Conservation (phyloP, 164 flowering plant genomes). For the Warburgia ugandensis region DNA sequence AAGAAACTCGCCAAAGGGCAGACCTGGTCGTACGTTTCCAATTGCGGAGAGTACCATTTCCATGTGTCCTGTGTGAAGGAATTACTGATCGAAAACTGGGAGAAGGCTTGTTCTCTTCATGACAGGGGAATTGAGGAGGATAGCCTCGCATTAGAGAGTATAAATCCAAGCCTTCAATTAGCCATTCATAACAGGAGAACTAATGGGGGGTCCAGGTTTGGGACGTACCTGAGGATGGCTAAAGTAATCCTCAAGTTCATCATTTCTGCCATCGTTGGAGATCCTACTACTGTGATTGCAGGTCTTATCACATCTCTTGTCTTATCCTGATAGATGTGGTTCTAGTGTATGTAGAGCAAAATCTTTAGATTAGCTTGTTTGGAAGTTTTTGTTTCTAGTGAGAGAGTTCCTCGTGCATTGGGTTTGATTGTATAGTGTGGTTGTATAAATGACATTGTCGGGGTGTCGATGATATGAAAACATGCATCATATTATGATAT, state of each 20-base stretch:
- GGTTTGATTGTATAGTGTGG: too few relatives aligned
- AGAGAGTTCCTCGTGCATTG: too few relatives aligned
- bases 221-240: not conserved
- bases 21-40: conserved; percentile 2
- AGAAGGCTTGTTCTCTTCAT: not conserved
- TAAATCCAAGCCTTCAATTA: not conserved
- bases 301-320: not conserved
- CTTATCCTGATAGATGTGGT: not conserved
- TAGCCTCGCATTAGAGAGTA: too few relatives aligned
- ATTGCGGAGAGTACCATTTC: not conserved
- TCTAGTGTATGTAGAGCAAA: too few relatives aligned
- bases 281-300: not conserved
- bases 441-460: too few relatives aligned
- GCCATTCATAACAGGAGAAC: not conserved
- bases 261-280: not conserved
- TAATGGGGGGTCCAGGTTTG: not conserved
- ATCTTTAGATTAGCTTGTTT: too few relatives aligned
- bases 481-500: too few relatives aligned
- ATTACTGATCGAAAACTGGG: not conserved
- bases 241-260: not conserved
- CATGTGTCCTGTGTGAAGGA: conserved; percentile 3
- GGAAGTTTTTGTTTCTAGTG: too few relatives aligned
- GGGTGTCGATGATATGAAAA: too few relatives aligned
- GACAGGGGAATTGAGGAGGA: not conserved
- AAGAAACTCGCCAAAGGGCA: not conserved